Base-by-base conservation (phyloP, 2,329 filamentous ascomycete genomes). In the Fusarium nodosum region DNA sequence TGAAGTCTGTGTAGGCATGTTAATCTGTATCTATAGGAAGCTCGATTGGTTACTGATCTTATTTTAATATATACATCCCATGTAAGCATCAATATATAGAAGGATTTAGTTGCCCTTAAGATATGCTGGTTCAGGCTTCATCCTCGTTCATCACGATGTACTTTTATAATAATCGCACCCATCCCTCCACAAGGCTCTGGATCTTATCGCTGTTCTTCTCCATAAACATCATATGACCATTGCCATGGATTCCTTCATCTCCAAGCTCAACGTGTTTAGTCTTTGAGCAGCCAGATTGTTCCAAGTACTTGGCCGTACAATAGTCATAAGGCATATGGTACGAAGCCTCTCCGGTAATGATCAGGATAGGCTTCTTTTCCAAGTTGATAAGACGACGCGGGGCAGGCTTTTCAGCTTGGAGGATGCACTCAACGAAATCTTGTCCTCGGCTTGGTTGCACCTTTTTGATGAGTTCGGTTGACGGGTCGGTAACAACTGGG, bases 371-470 rank as follows among this genome's bases (percentile, higher is more conserved):
- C 56, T 64, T 78, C 45, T 46, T 77, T 77, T 36, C 76, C 60
- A 39, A 84, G 72, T 83, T 73, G 1, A 64, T 66, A 15, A 85
- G 60, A 16, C 47, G 50, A 10, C 64, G 70, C 15, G 70, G 70
- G 0, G 46, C 34, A 2, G 70, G 67, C 9, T 34, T 24, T 15
- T 51, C 39, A 0, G 71, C 71, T 34, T 72, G 70, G 0, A 72
- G 60, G 0, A 71, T 46, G 22, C 71, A 72, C 26, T 69, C 45
- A 10, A 62, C 65, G 2, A 54, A 69, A 15, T 44, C 50, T 9
- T 60, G 2, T 5, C 53, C 55, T 10, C 52, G 48, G 15, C 44
- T 53, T n/a, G 55, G 18, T n/a, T 64, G 56, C 6, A 56, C 57
- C 16, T 61, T 18, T 44, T 71, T 42, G 13, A 71, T 55, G 18